These are phyloP conservation scores for Hypoxylon rickii DNA, from an alignment of 495 filamentous ascomycete species.

Conservation along the genomic window DNA sequence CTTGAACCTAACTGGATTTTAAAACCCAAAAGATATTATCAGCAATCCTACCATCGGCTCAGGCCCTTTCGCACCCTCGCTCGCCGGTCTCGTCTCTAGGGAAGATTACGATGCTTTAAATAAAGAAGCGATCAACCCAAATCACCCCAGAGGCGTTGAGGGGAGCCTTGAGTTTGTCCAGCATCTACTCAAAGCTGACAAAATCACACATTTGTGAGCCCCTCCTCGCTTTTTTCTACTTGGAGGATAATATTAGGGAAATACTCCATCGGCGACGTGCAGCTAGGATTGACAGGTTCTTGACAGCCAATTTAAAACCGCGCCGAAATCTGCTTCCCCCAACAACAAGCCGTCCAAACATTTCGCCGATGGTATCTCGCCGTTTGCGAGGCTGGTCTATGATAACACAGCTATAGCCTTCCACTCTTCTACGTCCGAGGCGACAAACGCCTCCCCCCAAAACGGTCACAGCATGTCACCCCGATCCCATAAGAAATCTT, in stretches of 20 bases:
- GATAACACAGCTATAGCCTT: constrained; percentile 46
- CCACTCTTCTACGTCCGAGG: constrained; percentile 40
- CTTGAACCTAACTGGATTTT: constrained; percentile 26
- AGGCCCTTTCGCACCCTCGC: constrained; percentile 52
- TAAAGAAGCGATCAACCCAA: constrained; percentile 49
- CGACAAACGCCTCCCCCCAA: constrained; percentile 15
- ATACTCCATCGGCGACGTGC: not conserved
- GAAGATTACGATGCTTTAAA: constrained; percentile 56
- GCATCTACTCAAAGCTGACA: constrained; percentile 67
- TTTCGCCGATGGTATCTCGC: constrained; percentile 42
- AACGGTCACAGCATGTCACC: constrained; percentile 28
- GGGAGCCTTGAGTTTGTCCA: constrained; percentile 67
- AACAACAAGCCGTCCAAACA: constrained; percentile 21
- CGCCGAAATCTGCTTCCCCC: constrained; percentile 32
- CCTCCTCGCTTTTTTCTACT: not conserved
- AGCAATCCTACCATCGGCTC: constrained; percentile 66
- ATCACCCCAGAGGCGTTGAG: constrained; percentile 47
- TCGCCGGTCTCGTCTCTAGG: constrained; percentile 49
- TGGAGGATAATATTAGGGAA: not conserved
- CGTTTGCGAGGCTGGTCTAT: constrained; percentile 51
- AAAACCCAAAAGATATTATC: constrained; percentile 61
- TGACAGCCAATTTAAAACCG: constrained; percentile 70
- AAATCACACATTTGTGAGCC: constrained; percentile 74
- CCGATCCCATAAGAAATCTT: constrained; percentile 19
- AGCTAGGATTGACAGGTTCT: constrained; percentile 22